Conservation (phyloP, 192 early-diverging fungal genomes). For the Phlyctochytrium bullatum region DNA sequence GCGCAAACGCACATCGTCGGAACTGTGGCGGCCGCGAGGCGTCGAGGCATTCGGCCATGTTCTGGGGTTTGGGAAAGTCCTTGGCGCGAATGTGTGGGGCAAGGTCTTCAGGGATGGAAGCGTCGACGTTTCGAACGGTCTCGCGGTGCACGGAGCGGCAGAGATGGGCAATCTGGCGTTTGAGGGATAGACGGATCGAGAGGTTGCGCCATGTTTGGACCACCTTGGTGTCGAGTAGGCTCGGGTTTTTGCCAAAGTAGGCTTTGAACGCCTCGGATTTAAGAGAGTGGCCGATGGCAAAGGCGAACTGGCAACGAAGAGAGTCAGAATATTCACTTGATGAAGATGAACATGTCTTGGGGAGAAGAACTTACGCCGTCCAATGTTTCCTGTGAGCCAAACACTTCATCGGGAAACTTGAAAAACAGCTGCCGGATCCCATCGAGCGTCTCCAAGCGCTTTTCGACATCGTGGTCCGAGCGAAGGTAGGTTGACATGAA, state of each 20-base stretch:
- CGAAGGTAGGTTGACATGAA: not conserved
- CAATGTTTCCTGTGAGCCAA: too few relatives aligned
- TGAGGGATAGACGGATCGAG: not conserved
- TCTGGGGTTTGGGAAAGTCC: not conserved
- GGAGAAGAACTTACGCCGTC: too few relatives aligned
- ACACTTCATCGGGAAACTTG: not conserved
- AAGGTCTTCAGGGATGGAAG: not conserved
- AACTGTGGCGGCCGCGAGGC: not conserved
- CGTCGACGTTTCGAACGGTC: not conserved
- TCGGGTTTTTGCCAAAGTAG: not conserved
- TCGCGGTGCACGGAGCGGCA: not conserved
- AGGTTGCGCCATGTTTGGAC: not conserved
- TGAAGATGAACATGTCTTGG: too few relatives aligned
- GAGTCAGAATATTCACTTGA: too few relatives aligned
- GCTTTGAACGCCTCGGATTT: slow-evolving; percentile 9
- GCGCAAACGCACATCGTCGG: not conserved
- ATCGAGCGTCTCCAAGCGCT: not conserved
- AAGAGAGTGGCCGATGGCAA: not conserved
- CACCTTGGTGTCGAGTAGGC: not conserved
- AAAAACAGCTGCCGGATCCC: not conserved
- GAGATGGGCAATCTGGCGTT: not conserved
- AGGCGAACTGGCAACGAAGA: not conserved
- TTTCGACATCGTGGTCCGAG: not conserved
- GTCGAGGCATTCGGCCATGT: not conserved
- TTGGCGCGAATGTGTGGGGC: not conserved